Evolutionary conservation across 2,329 filamentous ascomycete genomes (phyloP).

Genomic region (Botryosphaeria agaves): DNA sequence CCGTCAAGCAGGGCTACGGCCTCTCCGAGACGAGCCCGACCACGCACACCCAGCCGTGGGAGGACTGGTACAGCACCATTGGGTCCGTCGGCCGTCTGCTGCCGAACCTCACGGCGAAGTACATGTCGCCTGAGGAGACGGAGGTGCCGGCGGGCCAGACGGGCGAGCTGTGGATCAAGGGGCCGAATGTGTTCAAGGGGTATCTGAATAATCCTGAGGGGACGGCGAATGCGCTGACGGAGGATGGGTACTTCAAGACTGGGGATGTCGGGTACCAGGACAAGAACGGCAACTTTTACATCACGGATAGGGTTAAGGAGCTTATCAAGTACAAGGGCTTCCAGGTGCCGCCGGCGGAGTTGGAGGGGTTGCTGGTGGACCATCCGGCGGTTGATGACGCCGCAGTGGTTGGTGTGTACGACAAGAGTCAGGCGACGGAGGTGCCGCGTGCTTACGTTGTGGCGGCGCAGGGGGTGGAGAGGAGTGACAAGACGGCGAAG

Average conservation of each 20-base stretch:
- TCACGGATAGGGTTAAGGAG: constrained; percentile 71
- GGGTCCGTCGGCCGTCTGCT: constrained; percentile 64
- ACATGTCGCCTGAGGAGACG: constrained; percentile 44
- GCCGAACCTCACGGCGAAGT: constrained; percentile 65
- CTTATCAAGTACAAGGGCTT: constrained; percentile 48
- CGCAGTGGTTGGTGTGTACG: constrained; percentile 27
- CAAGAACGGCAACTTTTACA: constrained; percentile 64
- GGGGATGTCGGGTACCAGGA: constrained; percentile 76
- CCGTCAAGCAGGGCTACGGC: constrained; percentile 86
- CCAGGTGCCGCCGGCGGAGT: constrained; percentile 29
- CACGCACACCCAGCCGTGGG: constrained; percentile 52
- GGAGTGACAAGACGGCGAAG: constrained; percentile 15
- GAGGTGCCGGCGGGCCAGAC: constrained; percentile 45
- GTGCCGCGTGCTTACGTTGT: constrained; percentile 28
- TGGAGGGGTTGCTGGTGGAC: constrained; percentile 25
- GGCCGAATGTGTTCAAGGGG: constrained; percentile 65
- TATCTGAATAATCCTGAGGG: constrained; percentile 60
- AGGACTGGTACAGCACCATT: constrained; percentile 58
- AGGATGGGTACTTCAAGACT: constrained; percentile 77
- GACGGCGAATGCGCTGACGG: constrained; percentile 52
- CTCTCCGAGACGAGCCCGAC: constrained; percentile 74
- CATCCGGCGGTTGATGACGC: constrained; percentile 26
- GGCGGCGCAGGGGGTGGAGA: constrained; percentile 16
- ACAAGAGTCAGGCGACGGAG: constrained; percentile 27
- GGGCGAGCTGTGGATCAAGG: constrained; percentile 49